A percentile compares a stretch with the other conserved stretches of the same genome.
Evolutionary conservation across 345 rosid species (phyloP).

Genomic region (Rhodamnia argentea): DNA sequence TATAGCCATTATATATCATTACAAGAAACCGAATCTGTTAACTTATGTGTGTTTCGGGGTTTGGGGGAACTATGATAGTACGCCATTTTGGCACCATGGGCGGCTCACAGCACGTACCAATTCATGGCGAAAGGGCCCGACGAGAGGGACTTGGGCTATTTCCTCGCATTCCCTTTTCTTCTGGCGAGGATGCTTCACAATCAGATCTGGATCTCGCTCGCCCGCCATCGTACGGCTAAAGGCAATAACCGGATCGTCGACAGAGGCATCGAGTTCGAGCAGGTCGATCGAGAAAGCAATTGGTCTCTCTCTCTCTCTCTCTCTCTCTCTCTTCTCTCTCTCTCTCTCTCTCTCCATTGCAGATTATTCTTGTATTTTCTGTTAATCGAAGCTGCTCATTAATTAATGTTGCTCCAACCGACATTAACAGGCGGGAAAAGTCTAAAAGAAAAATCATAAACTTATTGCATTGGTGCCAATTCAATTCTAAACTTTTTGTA

Average conservation of each 20-base stretch:
- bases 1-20: not conserved
- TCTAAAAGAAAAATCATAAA: too few relatives aligned
- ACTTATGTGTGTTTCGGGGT: not conserved
- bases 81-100: constrained; percentile 40
- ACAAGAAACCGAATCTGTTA: not conserved
- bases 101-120: constrained; percentile 25
- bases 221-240: constrained; percentile 37
- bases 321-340: not conserved
- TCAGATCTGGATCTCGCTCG: constrained; percentile 36
- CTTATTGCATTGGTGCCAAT: too few relatives aligned
- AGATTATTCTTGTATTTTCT: not conserved
- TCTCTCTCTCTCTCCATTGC: too few relatives aligned
- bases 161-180: constrained; percentile 15
- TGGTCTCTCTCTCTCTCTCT: constrained; percentile 18
- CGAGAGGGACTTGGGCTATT: constrained; percentile 21
- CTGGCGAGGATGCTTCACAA: constrained; percentile 39
- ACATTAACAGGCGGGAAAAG: not conserved
- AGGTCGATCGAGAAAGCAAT: constrained; percentile 49
- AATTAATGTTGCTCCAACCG: not conserved
- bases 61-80: constrained; percentile 12
- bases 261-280: constrained; percentile 51
- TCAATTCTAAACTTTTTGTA: too few relatives aligned
- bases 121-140: not conserved
- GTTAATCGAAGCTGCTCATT: not conserved
- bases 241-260: constrained; percentile 39